These are phyloP conservation scores for Diplotaxis tenuifolia DNA, from an alignment of 345 rosid genomes.

Conservation along the genomic window DNA sequence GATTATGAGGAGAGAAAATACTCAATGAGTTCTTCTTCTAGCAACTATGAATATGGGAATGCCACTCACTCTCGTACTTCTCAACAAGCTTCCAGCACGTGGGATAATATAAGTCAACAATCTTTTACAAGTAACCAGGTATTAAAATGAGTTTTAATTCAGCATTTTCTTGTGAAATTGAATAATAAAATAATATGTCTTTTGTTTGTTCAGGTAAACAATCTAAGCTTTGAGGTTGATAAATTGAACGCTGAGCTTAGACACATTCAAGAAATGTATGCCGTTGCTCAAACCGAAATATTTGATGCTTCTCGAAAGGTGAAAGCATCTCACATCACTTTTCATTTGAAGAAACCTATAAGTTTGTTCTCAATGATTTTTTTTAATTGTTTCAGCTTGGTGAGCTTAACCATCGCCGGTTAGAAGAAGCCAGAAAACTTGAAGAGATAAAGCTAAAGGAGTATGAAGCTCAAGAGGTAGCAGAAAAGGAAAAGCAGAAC, in stretches of 20 bases:
- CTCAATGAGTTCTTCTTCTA: constrained; percentile 42
- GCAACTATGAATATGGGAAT: constrained; percentile 40
- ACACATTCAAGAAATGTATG: constrained; percentile 73
- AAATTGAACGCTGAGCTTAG: constrained; percentile 84
- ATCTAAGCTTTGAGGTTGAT: constrained; percentile 76
- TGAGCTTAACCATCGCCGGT: constrained; percentile 45
- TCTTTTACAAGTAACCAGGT: constrained; percentile 58
- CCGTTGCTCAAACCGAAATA: constrained; percentile 73
- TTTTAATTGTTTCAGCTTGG: constrained; percentile 34
- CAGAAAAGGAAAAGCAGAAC: constrained; percentile 58
- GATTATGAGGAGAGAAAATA: constrained; percentile 45
- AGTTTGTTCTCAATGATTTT: constrained; percentile 4
- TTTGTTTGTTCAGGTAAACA: constrained; percentile 45
- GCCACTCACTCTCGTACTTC: constrained; percentile 43
- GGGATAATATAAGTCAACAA: constrained; percentile 46
- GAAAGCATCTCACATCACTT: constrained; percentile 3
- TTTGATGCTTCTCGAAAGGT: constrained; percentile 83
- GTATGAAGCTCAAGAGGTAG: constrained; percentile 54
- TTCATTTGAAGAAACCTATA: constrained; percentile 5
- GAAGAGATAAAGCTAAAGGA: constrained; percentile 56
- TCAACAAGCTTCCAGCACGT: constrained; percentile 54
- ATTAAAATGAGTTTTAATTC: not conserved
- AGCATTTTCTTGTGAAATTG: not conserved
- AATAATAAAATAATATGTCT: not conserved
- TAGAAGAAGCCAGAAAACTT: constrained; percentile 65